Evolutionary conservation across 805 yeast genomes (phyloP).

Genomic region (Zygosaccharomyces kombuchaensis): DNA sequence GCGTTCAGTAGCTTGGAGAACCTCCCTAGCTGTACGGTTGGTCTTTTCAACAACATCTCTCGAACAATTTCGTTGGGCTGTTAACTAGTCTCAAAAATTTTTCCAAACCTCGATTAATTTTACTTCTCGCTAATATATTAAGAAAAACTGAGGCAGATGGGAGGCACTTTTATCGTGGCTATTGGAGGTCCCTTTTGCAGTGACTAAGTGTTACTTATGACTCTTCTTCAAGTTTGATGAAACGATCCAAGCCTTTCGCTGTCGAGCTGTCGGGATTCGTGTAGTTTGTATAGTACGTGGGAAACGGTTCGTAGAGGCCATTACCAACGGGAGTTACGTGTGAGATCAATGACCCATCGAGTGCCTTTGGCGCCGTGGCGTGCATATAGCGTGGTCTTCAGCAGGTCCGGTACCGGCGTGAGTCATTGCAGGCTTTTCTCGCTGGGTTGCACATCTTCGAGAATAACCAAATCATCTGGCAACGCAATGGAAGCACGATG

Average conservation of each 20-base stretch:
- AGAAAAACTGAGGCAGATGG: too few relatives aligned
- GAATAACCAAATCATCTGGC: neutral
- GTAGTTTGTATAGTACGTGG: neutral
- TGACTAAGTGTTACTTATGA: neutral
- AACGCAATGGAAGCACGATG: conserved; percentile 2
- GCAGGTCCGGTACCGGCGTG: conserved; percentile 8
- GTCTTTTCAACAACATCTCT: conserved; percentile 15
- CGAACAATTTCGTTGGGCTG: neutral
- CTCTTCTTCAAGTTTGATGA: neutral
- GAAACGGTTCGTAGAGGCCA: neutral
- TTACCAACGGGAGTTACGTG: too few relatives aligned
- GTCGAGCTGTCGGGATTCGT: neutral
- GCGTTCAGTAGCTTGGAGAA: neutral
- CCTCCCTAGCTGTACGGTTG: neutral
- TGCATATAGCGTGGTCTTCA: neutral
- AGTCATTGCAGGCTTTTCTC: neutral
- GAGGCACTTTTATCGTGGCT: too few relatives aligned
- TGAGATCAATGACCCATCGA: neutral
- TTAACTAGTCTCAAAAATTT: too few relatives aligned
- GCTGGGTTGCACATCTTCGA: neutral
- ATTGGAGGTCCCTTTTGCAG: too few relatives aligned
- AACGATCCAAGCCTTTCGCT: neutral
- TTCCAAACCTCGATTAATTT: too few relatives aligned
- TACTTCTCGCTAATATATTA: too few relatives aligned
- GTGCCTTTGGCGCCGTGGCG: neutral